phyloP scores from a whole-genome alignment of 1,284 basidiomycete genomes.

The Sutorius eximius region DNA sequence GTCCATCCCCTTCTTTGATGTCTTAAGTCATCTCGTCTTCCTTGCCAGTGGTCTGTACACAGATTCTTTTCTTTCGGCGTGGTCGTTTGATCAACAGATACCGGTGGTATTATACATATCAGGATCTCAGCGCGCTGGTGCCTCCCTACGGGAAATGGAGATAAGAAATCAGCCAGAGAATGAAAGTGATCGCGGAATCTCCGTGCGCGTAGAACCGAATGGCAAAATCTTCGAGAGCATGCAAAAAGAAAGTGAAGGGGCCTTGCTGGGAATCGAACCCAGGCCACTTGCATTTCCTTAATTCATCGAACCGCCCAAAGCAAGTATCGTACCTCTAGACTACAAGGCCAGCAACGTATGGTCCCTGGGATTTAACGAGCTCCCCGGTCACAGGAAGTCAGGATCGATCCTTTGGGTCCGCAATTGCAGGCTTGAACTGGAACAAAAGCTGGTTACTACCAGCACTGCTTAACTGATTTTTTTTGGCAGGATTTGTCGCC shows the following conservation, averaged over 20 bases:
- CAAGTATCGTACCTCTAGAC: constrained; percentile 29
- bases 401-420: neutral
- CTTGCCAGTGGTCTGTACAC: neutral
- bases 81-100: neutral
- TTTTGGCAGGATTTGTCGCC: neutral
- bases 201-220: neutral
- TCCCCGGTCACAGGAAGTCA: neutral
- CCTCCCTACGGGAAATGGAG: neutral
- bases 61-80: neutral
- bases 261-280: constrained; percentile 46
- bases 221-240: neutral
- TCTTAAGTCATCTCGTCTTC: neutral
- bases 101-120: neutral
- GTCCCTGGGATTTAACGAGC: neutral
- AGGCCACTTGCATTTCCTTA: constrained; percentile 41
- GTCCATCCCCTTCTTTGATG: neutral
- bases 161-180: neutral
- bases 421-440: neutral
- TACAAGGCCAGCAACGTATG: constrained; percentile 15
- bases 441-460: neutral
- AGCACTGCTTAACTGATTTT: neutral
- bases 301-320: constrained; percentile 24
- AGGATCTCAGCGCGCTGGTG: neutral
- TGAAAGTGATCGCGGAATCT: neutral
- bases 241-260: neutral